These are phyloP conservation scores for Pleurotus ostreatus DNA, from an alignment of 768 basidiomycete genomes.

Conservation along the genomic window DNA sequence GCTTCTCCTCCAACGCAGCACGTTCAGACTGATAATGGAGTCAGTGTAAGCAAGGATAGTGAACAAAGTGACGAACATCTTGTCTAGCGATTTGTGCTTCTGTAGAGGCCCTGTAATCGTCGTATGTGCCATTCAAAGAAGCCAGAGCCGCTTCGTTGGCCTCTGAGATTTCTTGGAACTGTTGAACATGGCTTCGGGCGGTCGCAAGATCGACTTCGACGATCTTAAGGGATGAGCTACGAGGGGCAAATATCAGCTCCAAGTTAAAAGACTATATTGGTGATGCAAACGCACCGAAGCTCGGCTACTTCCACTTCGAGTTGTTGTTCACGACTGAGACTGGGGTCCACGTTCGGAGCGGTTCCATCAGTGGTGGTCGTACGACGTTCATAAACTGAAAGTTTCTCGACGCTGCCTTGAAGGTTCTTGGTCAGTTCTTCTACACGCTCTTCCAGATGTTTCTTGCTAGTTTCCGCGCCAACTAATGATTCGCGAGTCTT, in stretches of 20 bases:
- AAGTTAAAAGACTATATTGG: background rate
- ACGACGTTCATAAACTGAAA: slow-evolving; percentile 81
- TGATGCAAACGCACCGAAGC: slow-evolving; percentile 48
- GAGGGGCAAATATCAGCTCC: background rate
- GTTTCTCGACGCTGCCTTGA: slow-evolving; percentile 78
- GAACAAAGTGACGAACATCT: slow-evolving; percentile 43
- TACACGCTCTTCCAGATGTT: slow-evolving; percentile 70
- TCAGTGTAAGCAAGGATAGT: background rate
- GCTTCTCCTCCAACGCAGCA: slow-evolving; percentile 58
- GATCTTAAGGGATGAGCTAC: slow-evolving; percentile 70
- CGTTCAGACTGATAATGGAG: slow-evolving; percentile 50
- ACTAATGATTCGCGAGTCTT: slow-evolving; percentile 68
- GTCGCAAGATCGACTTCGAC: slow-evolving; percentile 72
- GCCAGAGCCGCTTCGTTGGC: slow-evolving; percentile 77
- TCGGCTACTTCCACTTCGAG: slow-evolving; percentile 84
- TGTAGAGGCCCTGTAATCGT: slow-evolving; percentile 73
- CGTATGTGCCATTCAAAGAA: slow-evolving; percentile 66
- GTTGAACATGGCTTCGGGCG: slow-evolving; percentile 70
- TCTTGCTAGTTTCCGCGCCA: slow-evolving; percentile 73
- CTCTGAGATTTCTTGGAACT: slow-evolving; percentile 83
- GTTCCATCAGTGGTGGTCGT: slow-evolving; percentile 29
- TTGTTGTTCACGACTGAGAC: slow-evolving; percentile 68
- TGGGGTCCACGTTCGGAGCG: slow-evolving; percentile 34
- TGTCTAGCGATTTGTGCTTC: slow-evolving; percentile 64
- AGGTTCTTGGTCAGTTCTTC: slow-evolving; percentile 58